Percentiles rank a stretch among this genome's conserved stretches.
phyloP scores from a whole-genome alignment of 163 green algal species.

The Coccomyxa subellipsoidea region DNA sequence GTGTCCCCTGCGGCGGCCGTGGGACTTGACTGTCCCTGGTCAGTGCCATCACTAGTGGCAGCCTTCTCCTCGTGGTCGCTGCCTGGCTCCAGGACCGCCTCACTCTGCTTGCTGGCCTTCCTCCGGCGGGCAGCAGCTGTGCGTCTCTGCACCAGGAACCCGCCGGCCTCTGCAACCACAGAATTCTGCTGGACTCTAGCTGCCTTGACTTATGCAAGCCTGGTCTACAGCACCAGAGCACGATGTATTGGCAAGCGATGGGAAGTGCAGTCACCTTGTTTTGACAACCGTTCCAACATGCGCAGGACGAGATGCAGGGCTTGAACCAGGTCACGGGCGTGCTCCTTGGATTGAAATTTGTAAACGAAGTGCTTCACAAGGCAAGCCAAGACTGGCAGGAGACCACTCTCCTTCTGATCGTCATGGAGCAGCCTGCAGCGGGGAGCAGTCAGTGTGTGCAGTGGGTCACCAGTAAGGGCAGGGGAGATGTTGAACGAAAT shows the following conservation, averaged over 20 bases:
- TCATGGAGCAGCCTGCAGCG: conserved; percentile 67
- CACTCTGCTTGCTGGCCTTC: not conserved
- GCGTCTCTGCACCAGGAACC: conserved; percentile 56
- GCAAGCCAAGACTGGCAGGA: conserved; percentile 68
- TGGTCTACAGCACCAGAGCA: too few species aligned
- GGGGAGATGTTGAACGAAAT: not conserved
- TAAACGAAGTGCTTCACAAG: conserved; percentile 64
- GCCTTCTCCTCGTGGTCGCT: not conserved
- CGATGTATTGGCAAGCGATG: too few species aligned
- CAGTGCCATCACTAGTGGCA: not conserved
- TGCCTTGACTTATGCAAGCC: too few species aligned
- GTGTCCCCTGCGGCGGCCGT: too few species aligned
- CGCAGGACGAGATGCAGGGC: conserved; percentile 65
- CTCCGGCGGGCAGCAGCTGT: not conserved
- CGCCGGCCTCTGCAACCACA: conserved; percentile 39
- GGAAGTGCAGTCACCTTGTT: conserved; percentile 9
- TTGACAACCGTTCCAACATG: conserved; percentile 62
- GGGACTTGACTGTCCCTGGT: not conserved
- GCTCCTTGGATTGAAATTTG: conserved; percentile 48
- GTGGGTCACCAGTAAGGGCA: not conserved
- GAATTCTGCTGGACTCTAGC: too few species aligned
- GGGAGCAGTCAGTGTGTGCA: not conserved
- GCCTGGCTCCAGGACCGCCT: not conserved
- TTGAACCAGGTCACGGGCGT: conserved; percentile 65
- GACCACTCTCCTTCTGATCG: conserved; percentile 67